Conservation (phyloP, 306 rosid species). For the cucumber (Cucumis sativus) region DNA sequence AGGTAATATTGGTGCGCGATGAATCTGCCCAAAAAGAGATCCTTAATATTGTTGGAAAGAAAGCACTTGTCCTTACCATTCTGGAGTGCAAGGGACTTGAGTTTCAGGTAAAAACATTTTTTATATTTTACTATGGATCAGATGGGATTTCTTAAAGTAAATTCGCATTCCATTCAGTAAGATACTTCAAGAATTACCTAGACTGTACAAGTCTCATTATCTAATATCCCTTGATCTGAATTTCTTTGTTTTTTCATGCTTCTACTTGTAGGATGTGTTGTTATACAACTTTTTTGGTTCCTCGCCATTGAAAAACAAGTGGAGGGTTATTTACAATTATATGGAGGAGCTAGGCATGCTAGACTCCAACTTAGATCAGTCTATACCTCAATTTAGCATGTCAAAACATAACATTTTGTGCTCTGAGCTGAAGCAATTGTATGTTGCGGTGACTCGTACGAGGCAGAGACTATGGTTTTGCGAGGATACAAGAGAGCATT, state of each 20-base stretch:
- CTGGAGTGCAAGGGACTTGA: conserved; percentile 86
- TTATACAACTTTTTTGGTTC: conserved; percentile 59
- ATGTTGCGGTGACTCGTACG: conserved; percentile 66
- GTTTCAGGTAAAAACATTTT: conserved; percentile 42
- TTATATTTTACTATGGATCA: background rate
- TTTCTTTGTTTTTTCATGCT: background rate
- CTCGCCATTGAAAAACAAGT: conserved; percentile 40
- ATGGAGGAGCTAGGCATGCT: conserved; percentile 51
- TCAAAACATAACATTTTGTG: conserved; percentile 56
- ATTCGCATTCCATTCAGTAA: background rate
- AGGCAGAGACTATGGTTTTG: conserved; percentile 72
- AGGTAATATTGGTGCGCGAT: conserved; percentile 72
- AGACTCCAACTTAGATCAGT: conserved; percentile 13
- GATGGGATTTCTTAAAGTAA: background rate
- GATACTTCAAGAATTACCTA: background rate
- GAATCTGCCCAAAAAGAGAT: conserved; percentile 37
- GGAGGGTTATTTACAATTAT: conserved; percentile 64
- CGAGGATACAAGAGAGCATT: conserved; percentile 31
- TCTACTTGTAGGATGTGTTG: conserved; percentile 43
- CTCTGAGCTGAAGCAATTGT: conserved; percentile 61
- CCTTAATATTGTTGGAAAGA: conserved; percentile 37
- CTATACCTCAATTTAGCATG: conserved; percentile 28
- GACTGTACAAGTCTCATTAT: background rate
- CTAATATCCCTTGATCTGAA: background rate
- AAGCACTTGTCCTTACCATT: conserved; percentile 64